These are phyloP conservation scores for Takakia lepidozioides DNA, from an alignment of 225 moss, liverwort and hornwort genomes.

Conservation along the genomic window DNA sequence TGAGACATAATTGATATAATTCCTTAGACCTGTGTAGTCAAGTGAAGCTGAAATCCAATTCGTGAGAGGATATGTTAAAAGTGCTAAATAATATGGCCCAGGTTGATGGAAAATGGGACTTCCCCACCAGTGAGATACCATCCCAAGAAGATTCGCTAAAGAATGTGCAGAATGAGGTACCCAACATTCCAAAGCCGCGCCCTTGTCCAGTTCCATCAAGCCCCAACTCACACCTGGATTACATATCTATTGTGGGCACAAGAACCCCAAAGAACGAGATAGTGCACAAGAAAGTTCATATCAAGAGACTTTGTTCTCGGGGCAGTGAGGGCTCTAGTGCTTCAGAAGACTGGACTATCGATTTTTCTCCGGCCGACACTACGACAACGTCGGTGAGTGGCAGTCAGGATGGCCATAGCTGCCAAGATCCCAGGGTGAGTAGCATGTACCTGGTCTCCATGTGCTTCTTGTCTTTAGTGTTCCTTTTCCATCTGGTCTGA, in stretches of 20 bases:
- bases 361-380: conserved; percentile 21
- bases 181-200: conserved; percentile 9
- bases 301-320: conserved; percentile 21
- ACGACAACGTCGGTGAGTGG: conserved; percentile 20
- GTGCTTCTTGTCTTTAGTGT: too few relatives aligned
- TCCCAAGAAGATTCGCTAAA: conserved; percentile 14
- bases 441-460: too few relatives aligned
- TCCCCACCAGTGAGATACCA: too few relatives aligned
- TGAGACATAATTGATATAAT: too few relatives aligned
- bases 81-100: too few relatives aligned
- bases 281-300: conserved; percentile 17
- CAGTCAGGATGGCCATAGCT: conserved; percentile 17
- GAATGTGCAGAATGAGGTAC: conserved; percentile 7
- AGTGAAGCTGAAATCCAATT: too few relatives aligned
- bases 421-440: conserved; percentile 19
- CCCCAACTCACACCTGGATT: background rate
- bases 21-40: too few relatives aligned
- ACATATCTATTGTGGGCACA: conserved; percentile 16
- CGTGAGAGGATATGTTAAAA: too few relatives aligned
- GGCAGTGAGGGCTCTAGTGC: conserved; percentile 46
- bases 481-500: too few relatives aligned
- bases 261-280: conserved; percentile 30
- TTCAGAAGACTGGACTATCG: conserved; percentile 66
- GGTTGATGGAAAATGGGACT: too few relatives aligned
- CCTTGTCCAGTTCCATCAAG: conserved; percentile 2